A percentile compares a stretch with the other conserved stretches of the same genome.
These are phyloP conservation scores for Marchantia paleacea DNA, from an alignment of 225 moss, liverwort and hornwort species.

Conservation along the genomic window DNA sequence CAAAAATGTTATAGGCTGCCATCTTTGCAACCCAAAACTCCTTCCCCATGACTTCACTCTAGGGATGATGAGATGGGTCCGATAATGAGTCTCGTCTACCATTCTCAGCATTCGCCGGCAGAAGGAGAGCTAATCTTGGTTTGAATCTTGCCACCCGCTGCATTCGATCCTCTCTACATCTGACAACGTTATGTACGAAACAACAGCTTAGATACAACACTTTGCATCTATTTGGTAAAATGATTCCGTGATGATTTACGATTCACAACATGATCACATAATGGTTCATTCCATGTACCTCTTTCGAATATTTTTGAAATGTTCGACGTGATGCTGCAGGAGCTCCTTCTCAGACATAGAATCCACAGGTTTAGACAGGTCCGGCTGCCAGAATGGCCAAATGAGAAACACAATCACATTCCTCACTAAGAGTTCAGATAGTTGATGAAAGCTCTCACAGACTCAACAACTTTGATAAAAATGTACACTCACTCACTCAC, in stretches of 20 bases:
- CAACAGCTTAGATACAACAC: too few species aligned
- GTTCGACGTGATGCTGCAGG: constrained; percentile 60
- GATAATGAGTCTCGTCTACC: constrained; percentile 20
- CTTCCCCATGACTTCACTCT: neutral
- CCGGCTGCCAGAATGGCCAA: constrained; percentile 16
- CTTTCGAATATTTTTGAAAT: constrained; percentile 70
- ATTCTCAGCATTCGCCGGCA: constrained; percentile 55
- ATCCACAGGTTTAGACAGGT: constrained; percentile 39
- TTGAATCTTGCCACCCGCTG: constrained; percentile 77
- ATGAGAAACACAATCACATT: neutral
- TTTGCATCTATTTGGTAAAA: neutral
- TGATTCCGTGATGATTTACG: neutral
- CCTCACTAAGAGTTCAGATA: too few species aligned
- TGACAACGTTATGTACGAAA: constrained; percentile 20
- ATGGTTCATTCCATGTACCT: constrained; percentile 39
- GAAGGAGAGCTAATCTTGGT: constrained; percentile 70
- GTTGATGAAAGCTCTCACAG: too few species aligned
- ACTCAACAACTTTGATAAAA: too few species aligned
- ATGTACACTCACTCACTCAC: too few species aligned
- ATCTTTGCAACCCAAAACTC: constrained; percentile 10
- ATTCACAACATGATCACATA: neutral
- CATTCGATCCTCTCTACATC: constrained; percentile 65
- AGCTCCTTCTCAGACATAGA: constrained; percentile 52
- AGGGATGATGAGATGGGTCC: constrained; percentile 17
- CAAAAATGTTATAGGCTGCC: constrained; percentile 19